Evolutionary conservation across 495 filamentous ascomycete genomes (phyloP).

Genomic region (Podospora pseudopauciseta): DNA sequence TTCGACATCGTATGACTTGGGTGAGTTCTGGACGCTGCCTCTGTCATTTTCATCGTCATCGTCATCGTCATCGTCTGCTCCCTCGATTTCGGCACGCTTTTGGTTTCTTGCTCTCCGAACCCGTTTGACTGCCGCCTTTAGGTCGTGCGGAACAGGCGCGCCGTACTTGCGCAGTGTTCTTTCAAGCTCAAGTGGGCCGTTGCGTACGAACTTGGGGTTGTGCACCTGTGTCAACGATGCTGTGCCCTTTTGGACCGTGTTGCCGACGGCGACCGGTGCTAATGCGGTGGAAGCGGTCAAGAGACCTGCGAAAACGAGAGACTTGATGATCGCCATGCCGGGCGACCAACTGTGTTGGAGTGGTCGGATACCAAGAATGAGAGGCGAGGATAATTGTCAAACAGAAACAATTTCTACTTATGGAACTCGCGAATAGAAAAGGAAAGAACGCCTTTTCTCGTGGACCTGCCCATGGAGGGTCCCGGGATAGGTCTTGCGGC

Average conservation of each 20-base stretch:
- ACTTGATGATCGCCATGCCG: not conserved
- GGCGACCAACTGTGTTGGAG: not conserved
- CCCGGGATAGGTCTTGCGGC: not conserved
- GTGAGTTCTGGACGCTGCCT: constrained; percentile 48
- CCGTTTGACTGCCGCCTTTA: constrained; percentile 9
- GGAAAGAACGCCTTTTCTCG: not conserved
- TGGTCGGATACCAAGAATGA: not conserved
- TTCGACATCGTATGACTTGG: constrained; percentile 56
- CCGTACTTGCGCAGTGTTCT: constrained; percentile 60
- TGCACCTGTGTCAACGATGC: constrained; percentile 49
- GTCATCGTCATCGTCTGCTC: not conserved
- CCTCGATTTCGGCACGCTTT: constrained; percentile 5
- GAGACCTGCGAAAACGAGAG: constrained; percentile 25
- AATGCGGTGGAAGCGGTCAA: constrained; percentile 45
- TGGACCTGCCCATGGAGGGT: not conserved
- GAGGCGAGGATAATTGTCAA: not conserved
- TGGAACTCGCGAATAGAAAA: not conserved
- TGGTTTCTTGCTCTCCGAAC: constrained; percentile 5
- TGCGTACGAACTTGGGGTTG: constrained; percentile 44
- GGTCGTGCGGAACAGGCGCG: constrained; percentile 33
- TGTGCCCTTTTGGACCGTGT: constrained; percentile 27
- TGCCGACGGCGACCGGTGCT: constrained; percentile 7
- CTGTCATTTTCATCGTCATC: constrained; percentile 11
- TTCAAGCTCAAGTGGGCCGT: constrained; percentile 51
- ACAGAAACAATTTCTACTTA: not conserved